A percentile compares a stretch with the other conserved stretches of the same genome.
Conservation (phyloP, 2,329 filamentous ascomycete genomes). For the Sarocladiaceae sp. region DNA sequence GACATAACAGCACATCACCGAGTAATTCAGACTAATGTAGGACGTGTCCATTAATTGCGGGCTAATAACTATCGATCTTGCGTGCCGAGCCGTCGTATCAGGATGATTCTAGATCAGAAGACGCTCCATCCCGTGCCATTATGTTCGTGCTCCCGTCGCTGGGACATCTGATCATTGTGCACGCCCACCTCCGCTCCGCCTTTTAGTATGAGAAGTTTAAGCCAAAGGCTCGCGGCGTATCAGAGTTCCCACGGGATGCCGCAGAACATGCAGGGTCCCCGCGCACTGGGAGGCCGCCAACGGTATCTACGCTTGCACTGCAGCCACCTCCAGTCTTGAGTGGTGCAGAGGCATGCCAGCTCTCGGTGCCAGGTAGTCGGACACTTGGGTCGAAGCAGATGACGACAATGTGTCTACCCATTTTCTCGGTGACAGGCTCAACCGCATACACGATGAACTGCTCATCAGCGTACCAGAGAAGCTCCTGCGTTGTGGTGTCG, state of each 20-base stretch:
- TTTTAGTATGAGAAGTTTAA: not conserved
- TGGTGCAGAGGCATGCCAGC: slow-evolving; percentile 11
- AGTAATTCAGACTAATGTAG: not conserved
- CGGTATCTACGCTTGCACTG: not conserved
- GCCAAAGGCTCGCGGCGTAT: not conserved
- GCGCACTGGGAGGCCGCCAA: not conserved
- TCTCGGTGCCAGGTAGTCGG: slow-evolving; percentile 11
- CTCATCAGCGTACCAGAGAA: slow-evolving; percentile 7
- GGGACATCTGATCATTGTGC: not conserved
- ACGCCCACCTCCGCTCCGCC: too few relatives aligned
- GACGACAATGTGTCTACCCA: slow-evolving; percentile 15
- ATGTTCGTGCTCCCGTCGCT: not conserved
- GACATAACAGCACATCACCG: slow-evolving; percentile 2
- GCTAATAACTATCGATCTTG: not conserved
- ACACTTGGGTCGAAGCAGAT: slow-evolving; percentile 26
- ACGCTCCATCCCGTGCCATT: not conserved
- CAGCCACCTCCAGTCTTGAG: not conserved
- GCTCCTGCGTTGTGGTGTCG: not conserved
- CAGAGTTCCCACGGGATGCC: not conserved
- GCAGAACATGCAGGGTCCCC: not conserved
- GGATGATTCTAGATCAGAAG: not conserved
- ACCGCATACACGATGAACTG: slow-evolving; percentile 6
- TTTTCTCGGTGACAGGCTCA: slow-evolving; percentile 10
- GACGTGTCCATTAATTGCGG: too few relatives aligned
- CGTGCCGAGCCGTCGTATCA: not conserved